Evolutionary conservation across 2,329 filamentous ascomycete genomes (phyloP).

Genomic region (Claviceps capensis): DNA sequence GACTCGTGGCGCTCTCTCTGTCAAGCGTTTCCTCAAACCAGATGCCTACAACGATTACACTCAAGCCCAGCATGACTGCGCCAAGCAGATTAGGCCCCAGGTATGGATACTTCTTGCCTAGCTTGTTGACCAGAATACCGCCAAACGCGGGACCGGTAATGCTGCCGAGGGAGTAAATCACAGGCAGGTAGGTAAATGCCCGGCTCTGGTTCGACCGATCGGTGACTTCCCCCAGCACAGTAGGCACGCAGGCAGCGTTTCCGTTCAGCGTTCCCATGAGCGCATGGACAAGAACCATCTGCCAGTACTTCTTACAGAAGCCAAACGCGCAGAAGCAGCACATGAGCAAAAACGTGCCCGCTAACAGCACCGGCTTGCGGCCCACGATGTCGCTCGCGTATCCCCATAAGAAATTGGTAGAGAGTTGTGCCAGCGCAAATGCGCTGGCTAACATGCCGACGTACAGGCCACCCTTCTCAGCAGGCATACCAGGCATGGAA

Average conservation of each 20-base stretch:
- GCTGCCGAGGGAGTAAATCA: slow-evolving; percentile 89
- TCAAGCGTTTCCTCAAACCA: slow-evolving; percentile 71
- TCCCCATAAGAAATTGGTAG: slow-evolving; percentile 62
- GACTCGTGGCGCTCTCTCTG: slow-evolving; percentile 16
- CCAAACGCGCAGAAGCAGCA: slow-evolving; percentile 76
- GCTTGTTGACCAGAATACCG: slow-evolving; percentile 59
- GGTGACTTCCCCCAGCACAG: slow-evolving; percentile 87
- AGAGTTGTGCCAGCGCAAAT: slow-evolving; percentile 84
- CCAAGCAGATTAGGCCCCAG: slow-evolving; percentile 71
- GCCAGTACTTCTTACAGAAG: slow-evolving; percentile 69
- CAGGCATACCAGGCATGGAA: slow-evolving; percentile 67
- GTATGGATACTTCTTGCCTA: slow-evolving; percentile 59
- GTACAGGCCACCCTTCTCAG: slow-evolving; percentile 64
- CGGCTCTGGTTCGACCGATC: slow-evolving; percentile 87
- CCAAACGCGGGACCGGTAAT: slow-evolving; percentile 91
- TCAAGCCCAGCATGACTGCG: slow-evolving; percentile 55
- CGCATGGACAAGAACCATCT: slow-evolving; percentile 73
- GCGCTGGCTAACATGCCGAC: slow-evolving; percentile 81
- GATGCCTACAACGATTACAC: slow-evolving; percentile 59
- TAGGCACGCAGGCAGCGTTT: slow-evolving; percentile 87
- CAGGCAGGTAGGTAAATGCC: slow-evolving; percentile 86
- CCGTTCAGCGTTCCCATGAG: slow-evolving; percentile 91
- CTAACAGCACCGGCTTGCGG: slow-evolving; percentile 59
- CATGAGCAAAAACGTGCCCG: slow-evolving; percentile 72
- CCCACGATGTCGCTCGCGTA: slow-evolving; percentile 51